Evolutionary conservation across 2,329 filamentous ascomycete genomes (phyloP).

Genomic region (Clarireedia hainanense): DNA sequence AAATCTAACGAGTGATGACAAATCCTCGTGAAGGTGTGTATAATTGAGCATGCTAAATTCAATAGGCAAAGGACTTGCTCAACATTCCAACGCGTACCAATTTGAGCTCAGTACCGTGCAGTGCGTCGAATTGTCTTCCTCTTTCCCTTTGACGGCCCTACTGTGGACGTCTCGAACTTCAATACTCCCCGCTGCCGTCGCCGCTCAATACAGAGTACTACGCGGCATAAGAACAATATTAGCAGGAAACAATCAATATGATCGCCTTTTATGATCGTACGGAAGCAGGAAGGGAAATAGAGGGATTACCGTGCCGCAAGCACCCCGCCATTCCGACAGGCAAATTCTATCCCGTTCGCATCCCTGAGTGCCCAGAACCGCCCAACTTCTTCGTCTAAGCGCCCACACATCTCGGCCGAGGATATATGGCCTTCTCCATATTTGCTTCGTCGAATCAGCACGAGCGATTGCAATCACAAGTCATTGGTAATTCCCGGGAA

Average conservation of each 20-base stretch:
- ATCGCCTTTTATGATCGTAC: slow-evolving; percentile 6
- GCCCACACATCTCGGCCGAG: slow-evolving; percentile 13
- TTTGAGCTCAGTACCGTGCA: too few species aligned
- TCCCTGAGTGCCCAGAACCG: slow-evolving; percentile 4
- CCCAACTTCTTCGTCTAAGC: slow-evolving; percentile 14
- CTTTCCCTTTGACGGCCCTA: too few species aligned
- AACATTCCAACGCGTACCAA: background rate
- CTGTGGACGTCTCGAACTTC: too few species aligned
- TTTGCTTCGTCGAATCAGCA: slow-evolving; percentile 12
- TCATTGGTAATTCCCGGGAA: slow-evolving; percentile 4
- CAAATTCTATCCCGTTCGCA: background rate
- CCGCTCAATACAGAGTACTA: too few species aligned
- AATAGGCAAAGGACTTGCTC: slow-evolving; percentile 4
- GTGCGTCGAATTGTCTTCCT: too few species aligned
- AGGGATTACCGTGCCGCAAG: background rate
- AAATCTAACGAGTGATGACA: slow-evolving; percentile 6
- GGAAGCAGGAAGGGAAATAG: too few species aligned
- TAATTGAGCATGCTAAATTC: slow-evolving; percentile 5
- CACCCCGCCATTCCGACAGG: background rate
- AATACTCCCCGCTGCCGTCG: background rate
- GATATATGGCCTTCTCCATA: background rate
- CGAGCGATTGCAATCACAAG: slow-evolving; percentile 8
- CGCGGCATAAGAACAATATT: background rate
- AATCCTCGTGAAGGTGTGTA: slow-evolving; percentile 4
- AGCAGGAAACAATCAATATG: slow-evolving; percentile 1